A percentile compares a stretch with the other conserved stretches of the same genome.
These are phyloP conservation scores for Elongisporangium prolatum DNA, from an alignment of 352 stramenopile genomes.

Conservation along the genomic window DNA sequence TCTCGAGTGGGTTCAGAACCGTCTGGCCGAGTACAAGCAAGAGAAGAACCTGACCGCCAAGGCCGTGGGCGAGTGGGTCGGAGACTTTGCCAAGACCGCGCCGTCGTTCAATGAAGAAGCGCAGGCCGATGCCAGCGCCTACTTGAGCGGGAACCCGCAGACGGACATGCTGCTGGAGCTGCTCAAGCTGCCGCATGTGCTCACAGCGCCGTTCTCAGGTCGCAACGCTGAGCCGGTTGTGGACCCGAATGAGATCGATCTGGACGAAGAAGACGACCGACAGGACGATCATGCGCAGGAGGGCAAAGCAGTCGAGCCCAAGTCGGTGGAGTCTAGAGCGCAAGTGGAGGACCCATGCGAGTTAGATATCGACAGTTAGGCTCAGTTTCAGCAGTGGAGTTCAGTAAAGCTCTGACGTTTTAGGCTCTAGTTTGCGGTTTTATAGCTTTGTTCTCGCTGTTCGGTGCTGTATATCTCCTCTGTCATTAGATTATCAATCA, in stretches of 20 bases:
- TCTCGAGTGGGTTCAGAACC: slow-evolving; percentile 63
- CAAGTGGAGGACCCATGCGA: not conserved
- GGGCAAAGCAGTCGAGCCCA: not conserved
- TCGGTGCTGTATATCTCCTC: no score
- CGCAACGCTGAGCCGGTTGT: slow-evolving; percentile 3
- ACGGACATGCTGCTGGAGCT: slow-evolving; percentile 92
- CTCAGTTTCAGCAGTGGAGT: not conserved
- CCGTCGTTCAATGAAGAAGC: slow-evolving; percentile 48
- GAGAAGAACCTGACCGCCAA: slow-evolving; percentile 52
- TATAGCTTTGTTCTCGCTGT: no score
- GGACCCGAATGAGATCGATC: slow-evolving; percentile 31
- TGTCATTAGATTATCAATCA: no score
- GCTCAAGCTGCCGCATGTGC: slow-evolving; percentile 91
- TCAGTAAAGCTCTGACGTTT: not conserved
- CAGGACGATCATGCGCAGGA: not conserved
- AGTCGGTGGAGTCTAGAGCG: not conserved
- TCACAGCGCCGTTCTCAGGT: slow-evolving; percentile 88
- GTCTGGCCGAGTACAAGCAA: slow-evolving; percentile 35
- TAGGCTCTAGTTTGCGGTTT: not conserved
- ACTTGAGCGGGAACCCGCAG: slow-evolving; percentile 89
- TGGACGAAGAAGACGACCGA: slow-evolving; percentile 9
- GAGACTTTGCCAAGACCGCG: slow-evolving; percentile 77
- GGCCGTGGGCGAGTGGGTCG: slow-evolving; percentile 54
- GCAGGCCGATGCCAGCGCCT: slow-evolving; percentile 8
- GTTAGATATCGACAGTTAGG: not conserved